Conservation (phyloP, 2,329 filamentous ascomycete species). For the Penicillium sp. region DNA sequence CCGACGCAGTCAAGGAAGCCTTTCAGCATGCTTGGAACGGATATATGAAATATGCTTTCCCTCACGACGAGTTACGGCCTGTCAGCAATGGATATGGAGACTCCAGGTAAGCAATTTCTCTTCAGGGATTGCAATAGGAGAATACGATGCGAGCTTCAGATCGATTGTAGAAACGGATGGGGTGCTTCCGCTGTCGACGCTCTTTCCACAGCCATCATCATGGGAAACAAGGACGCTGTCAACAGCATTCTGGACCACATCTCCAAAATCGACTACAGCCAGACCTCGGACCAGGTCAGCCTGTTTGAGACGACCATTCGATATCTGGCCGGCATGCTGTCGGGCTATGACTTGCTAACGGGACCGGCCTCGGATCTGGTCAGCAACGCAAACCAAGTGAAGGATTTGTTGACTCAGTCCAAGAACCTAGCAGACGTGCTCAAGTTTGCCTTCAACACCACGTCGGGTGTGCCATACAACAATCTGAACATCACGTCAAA, state of each 20-base stretch:
- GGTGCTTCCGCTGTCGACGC: constrained; percentile 80
- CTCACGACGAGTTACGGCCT: constrained; percentile 71
- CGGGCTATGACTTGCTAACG: constrained; percentile 65
- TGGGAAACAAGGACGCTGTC: constrained; percentile 67
- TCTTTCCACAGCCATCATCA: constrained; percentile 73
- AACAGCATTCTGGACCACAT: constrained; percentile 69
- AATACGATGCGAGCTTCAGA: neutral
- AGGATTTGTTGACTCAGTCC: constrained; percentile 64
- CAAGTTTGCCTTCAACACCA: constrained; percentile 73
- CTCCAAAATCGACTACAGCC: constrained; percentile 66
- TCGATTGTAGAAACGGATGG: constrained; percentile 67
- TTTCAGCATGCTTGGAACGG: constrained; percentile 71
- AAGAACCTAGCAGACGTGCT: constrained; percentile 67
- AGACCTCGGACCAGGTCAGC: constrained; percentile 61
- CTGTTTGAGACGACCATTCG: constrained; percentile 90
- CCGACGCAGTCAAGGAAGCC: constrained; percentile 63
- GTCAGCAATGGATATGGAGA: constrained; percentile 64
- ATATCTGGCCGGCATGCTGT: constrained; percentile 76
- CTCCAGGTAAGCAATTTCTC: constrained; percentile 60
- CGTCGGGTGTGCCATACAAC: constrained; percentile 71
- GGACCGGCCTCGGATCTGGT: constrained; percentile 60
- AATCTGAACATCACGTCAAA: constrained; percentile 59
- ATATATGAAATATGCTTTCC: constrained; percentile 71
- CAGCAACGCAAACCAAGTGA: constrained; percentile 50
- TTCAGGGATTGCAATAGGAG: neutral